Percentiles rank a stretch among this genome's conserved stretches.
phyloP scores from a whole-genome alignment of 164 flowering plant genomes.

The Chimonanthus salicifolius region DNA sequence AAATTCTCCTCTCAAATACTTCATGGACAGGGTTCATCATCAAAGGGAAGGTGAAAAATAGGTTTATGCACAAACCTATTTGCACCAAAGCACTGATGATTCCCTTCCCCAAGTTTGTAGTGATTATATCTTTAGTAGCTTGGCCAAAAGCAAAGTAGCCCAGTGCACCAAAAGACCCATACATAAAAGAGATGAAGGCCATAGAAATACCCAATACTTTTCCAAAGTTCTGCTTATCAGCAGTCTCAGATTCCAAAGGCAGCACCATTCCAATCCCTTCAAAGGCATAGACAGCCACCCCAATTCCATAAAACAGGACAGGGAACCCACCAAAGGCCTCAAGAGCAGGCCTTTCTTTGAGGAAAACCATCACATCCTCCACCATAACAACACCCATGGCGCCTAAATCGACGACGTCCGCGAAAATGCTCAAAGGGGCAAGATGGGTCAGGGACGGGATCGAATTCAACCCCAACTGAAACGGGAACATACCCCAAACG shows the following conservation, averaged over 20 bases:
- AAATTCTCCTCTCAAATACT: conserved; percentile 63
- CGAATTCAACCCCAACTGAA: conserved; percentile 75
- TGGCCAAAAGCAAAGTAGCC: conserved; percentile 88
- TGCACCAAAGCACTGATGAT: conserved; percentile 58
- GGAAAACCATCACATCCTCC: conserved; percentile 44
- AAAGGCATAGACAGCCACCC: conserved; percentile 75
- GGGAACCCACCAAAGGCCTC: conserved; percentile 58
- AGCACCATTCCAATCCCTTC: conserved; percentile 87
- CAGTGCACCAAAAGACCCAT: conserved; percentile 62
- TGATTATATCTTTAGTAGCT: conserved; percentile 70
- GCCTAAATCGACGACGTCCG: conserved; percentile 78
- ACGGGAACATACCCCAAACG: conserved; percentile 68
- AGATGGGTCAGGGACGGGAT: conserved; percentile 71
- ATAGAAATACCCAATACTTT: conserved; percentile 45
- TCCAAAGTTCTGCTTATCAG: conserved; percentile 58
- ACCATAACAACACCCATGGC: conserved; percentile 85
- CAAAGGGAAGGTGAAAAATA: conserved; percentile 75
- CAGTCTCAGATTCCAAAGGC: conserved; percentile 71
- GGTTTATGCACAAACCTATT: conserved; percentile 64
- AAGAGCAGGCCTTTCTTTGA: conserved; percentile 28
- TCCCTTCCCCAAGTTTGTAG: conserved; percentile 66
- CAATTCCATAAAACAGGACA: conserved; percentile 64
- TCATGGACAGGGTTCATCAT: conserved; percentile 98
- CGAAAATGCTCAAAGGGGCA: conserved; percentile 91
- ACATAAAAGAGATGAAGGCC: conserved; percentile 54